Base-by-base conservation (phyloP, 208 protist genomes). In the Crithidia bombi region DNA sequence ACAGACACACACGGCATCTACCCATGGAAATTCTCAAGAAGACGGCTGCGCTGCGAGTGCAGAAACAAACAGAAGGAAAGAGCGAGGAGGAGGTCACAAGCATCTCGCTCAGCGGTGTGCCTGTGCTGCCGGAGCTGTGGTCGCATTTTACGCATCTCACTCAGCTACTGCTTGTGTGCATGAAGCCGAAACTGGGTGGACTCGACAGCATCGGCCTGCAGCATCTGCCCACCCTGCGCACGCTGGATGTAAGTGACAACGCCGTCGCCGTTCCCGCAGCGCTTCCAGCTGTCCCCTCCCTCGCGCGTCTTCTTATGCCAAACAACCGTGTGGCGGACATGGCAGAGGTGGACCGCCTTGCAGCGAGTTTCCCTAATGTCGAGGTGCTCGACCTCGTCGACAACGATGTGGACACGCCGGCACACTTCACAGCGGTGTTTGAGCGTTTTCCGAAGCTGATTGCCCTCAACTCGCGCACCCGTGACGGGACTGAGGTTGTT, bases 171-270 rank as follows among this genome's bases (percentile, higher is more conserved):
- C 74, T 95, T 0, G 75, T 92, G 6, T 83, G 69, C 26, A 85
- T 92, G 80, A 90, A 89, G 54, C 87, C 90, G 9, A 67, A 67
- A 64, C 35, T 93, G 32, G 66, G 58, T 3, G 66, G 61, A 0
- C 73, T 93, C 5, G 46, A 67, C n/a, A 15, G 25, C 3, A n/a
- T 92, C 12, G 63, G 70, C 17, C 71, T 92, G 26, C 39, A 47
- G 9, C 23, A 62, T 9, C 79, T 86, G 6, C 55, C 66, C 15
- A 28, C 47, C 15, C 81, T 96, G 32, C 82, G 75, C n/a, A 50
- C 87, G 41, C 68, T 96, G 44, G 87, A 93, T 44, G 79, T 96
- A n/a, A 92, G 90, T 65, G 90, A 96, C 75, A 96, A 96, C 63
- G 76, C 72, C 57, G 78, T 96, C 25, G 56, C 74, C 9, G 69